Evolutionary conservation across 257 asterid genomes (phyloP).

Genomic region (Anisodus tanguticus): DNA sequence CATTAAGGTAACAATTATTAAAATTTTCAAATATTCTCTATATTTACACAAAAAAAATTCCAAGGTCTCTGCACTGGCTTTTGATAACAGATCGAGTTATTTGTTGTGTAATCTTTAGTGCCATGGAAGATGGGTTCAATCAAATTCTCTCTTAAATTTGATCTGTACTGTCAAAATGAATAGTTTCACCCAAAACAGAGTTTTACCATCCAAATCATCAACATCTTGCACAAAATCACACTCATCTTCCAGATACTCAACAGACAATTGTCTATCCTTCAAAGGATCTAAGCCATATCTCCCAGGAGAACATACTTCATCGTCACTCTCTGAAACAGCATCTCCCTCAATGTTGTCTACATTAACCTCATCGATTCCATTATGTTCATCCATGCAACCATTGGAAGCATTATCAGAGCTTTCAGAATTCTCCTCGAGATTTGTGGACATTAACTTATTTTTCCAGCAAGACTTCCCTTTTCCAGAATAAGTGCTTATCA

Average conservation of each 20-base stretch:
- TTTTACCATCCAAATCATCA: slow-evolving; percentile 78
- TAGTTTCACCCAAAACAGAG: background rate
- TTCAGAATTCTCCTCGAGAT: slow-evolving; percentile 43
- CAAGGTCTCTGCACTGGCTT: background rate
- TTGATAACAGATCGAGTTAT: background rate
- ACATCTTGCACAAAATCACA: slow-evolving; percentile 53
- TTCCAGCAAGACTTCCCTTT: slow-evolving; percentile 39
- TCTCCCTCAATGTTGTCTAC: slow-evolving; percentile 38
- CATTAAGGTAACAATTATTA: background rate
- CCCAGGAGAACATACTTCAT: slow-evolving; percentile 33
- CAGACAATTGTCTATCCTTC: slow-evolving; percentile 58
- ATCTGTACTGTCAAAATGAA: background rate
- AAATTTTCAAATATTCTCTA: background rate
- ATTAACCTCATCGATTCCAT: slow-evolving; percentile 33
- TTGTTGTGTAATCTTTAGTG: background rate
- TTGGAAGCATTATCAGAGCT: slow-evolving; percentile 31
- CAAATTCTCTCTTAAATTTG: slow-evolving; percentile 5
- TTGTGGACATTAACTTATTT: slow-evolving; percentile 30
- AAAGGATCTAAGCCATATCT: slow-evolving; percentile 41
- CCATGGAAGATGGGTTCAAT: background rate
- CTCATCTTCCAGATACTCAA: slow-evolving; percentile 75
- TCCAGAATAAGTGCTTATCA: slow-evolving; percentile 51
- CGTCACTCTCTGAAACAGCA: slow-evolving; percentile 50
- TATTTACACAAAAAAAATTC: background rate
- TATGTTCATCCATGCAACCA: slow-evolving; percentile 42